Evolutionary conservation across 768 basidiomycete species (phyloP).

Genomic region (Lactarius trivialis): DNA sequence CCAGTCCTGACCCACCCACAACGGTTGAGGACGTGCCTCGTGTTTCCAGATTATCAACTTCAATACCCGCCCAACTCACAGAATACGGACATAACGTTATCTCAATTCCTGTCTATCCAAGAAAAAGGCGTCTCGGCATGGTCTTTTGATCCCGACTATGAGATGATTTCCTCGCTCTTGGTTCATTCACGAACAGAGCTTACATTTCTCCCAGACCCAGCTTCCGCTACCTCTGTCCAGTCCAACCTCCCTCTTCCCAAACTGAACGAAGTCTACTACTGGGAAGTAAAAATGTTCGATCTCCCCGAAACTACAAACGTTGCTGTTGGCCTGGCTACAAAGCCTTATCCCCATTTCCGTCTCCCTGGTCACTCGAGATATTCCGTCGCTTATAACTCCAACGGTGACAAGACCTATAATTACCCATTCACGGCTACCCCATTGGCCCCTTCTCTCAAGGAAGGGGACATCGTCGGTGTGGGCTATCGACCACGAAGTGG

Average conservation of each 20-base stretch:
- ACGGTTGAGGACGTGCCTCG: conserved; percentile 8
- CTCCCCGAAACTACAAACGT: conserved; percentile 81
- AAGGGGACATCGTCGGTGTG: conserved; percentile 93
- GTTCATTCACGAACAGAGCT: conserved; percentile 96
- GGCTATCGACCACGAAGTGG: conserved; percentile 95
- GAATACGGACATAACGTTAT: conserved; percentile 95
- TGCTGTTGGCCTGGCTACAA: conserved; percentile 92
- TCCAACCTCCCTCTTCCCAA: conserved; percentile 96
- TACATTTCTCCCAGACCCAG: conserved; percentile 94
- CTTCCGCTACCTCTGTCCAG: conserved; percentile 90
- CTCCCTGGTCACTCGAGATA: conserved; percentile 80
- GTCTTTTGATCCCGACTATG: conserved; percentile 99
- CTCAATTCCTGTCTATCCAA: conserved; percentile 97
- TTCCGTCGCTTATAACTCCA: conserved; percentile 93
- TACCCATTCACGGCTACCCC: conserved; percentile 86
- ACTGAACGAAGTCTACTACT: conserved; percentile 98
- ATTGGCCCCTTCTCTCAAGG: conserved; percentile 79
- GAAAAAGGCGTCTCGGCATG: conserved; percentile 99
- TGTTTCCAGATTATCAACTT: conserved; percentile 61
- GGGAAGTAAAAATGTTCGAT: conserved; percentile 99
- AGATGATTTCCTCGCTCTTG: conserved; percentile 84
- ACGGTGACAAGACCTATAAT: conserved; percentile 95
- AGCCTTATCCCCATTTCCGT: conserved; percentile 93
- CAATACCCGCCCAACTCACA: conserved; percentile 95
- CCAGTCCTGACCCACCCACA: neutral